phyloP scores from a whole-genome alignment of 208 protist genomes.

The Entamoeba histolytica region DNA sequence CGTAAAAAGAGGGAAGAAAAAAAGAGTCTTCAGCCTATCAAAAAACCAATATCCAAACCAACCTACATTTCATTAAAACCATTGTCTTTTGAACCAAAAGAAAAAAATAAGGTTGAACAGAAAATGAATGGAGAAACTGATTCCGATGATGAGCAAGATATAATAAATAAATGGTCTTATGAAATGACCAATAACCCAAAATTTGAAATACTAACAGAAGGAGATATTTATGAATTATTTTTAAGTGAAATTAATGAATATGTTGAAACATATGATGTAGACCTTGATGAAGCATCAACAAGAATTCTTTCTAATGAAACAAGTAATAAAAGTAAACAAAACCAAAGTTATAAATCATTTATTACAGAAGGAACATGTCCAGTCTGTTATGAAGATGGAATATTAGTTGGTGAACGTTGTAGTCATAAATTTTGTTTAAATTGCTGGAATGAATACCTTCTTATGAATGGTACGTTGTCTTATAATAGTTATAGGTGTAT shows the following conservation, averaged over 20 bases:
- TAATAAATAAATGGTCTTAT: neutral
- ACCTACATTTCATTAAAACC: neutral
- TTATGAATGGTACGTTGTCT: neutral
- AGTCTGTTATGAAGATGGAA: neutral
- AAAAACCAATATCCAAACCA: neutral
- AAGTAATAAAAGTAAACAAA: neutral
- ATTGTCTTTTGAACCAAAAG: neutral
- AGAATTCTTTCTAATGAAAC: neutral
- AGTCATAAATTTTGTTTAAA: neutral
- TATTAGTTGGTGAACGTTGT: neutral
- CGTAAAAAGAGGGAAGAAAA: neutral
- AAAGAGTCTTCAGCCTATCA: neutral
- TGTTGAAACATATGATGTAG: neutral
- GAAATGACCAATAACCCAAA: neutral
- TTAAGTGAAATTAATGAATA: neutral
- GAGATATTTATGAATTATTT: neutral
- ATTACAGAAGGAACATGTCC: neutral
- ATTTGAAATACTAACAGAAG: neutral
- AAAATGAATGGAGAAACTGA: too few relatives aligned
- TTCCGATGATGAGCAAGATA: neutral
- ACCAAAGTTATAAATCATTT: neutral
- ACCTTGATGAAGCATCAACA: neutral
- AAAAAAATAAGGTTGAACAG: neutral
- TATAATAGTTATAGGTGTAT: neutral
- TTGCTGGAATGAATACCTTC: neutral